Evolutionary conservation across 2,329 filamentous ascomycete genomes (phyloP).

Genomic region (Myriosclerotinia duriaeana): DNA sequence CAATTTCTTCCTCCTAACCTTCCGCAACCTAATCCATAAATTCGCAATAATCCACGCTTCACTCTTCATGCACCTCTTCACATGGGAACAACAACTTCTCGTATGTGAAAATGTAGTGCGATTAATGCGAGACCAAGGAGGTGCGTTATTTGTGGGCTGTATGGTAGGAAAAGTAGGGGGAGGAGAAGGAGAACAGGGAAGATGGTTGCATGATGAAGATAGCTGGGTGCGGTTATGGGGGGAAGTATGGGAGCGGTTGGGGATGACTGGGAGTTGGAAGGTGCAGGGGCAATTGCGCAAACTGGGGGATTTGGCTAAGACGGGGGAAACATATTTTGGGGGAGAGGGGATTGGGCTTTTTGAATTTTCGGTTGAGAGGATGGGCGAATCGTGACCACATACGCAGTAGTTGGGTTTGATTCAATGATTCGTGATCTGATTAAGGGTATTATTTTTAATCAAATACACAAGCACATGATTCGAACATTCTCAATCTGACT

Average conservation of each 20-base stretch:
- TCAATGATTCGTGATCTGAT: too few species aligned
- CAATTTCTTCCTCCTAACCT: conserved; percentile 21
- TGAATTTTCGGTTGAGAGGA: conserved; percentile 22
- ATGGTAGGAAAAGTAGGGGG: conserved; percentile 20
- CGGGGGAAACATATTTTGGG: not conserved
- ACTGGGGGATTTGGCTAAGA: not conserved
- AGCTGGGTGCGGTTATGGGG: conserved; percentile 21
- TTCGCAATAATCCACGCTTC: conserved; percentile 23
- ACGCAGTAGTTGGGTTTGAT: too few species aligned
- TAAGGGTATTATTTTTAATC: too few species aligned
- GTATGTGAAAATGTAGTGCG: conserved; percentile 11
- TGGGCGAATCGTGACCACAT: not conserved
- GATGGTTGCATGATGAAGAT: conserved; percentile 23
- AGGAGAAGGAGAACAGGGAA: conserved; percentile 12
- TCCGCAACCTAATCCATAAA: conserved; percentile 13
- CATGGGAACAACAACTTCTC: conserved; percentile 24
- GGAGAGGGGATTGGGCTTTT: conserved; percentile 2
- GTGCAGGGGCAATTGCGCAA: conserved; percentile 7
- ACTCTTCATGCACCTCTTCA: conserved; percentile 26
- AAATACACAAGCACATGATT: too few species aligned
- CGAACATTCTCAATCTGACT: too few species aligned
- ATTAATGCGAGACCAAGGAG: not conserved
- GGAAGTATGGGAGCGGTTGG: conserved; percentile 16
- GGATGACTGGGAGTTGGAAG: conserved; percentile 20
- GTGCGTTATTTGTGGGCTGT: conserved; percentile 16